phyloP scores from a whole-genome alignment of 2,329 filamentous ascomycete species.

The Alternaria novae-zelandiae region DNA sequence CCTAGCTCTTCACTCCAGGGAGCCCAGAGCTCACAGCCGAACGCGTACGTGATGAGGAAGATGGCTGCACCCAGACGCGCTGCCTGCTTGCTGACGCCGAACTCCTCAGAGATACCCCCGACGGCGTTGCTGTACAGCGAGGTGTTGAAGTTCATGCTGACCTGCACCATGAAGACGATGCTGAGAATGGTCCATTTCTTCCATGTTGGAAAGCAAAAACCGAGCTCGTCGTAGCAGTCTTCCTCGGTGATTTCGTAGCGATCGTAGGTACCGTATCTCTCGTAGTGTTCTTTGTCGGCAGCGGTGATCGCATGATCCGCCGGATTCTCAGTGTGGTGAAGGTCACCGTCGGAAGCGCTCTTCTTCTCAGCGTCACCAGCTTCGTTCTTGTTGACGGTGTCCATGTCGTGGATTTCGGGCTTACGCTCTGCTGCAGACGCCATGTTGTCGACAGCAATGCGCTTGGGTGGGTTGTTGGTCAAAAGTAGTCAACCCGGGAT shows the following conservation, averaged over 20 bases:
- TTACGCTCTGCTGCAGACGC: slow-evolving; percentile 21
- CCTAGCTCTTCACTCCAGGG: slow-evolving; percentile 87
- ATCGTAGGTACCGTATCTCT: slow-evolving; percentile 49
- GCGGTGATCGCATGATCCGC: slow-evolving; percentile 17
- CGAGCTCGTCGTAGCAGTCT: slow-evolving; percentile 58
- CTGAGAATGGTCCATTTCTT: slow-evolving; percentile 63
- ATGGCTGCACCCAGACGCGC: slow-evolving; percentile 77
- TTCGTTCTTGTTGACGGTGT: slow-evolving; percentile 20
- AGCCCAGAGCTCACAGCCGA: slow-evolving; percentile 87
- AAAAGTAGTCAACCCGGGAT: not conserved
- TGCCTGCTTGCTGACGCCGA: slow-evolving; percentile 69
- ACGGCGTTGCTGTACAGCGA: slow-evolving; percentile 63
- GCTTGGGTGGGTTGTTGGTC: not conserved
- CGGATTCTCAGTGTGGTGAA: slow-evolving; percentile 26
- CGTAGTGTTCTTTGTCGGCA: slow-evolving; percentile 37
- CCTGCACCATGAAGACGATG: slow-evolving; percentile 61
- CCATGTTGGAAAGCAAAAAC: slow-evolving; percentile 56
- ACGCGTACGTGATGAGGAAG: slow-evolving; percentile 80
- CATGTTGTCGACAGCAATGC: slow-evolving; percentile 14
- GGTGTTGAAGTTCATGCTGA: slow-evolving; percentile 66
- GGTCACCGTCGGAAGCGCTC: slow-evolving; percentile 25
- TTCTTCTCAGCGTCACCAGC: slow-evolving; percentile 32
- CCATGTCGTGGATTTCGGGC: slow-evolving; percentile 25
- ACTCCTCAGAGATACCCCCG: slow-evolving; percentile 64
- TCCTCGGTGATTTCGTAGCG: slow-evolving; percentile 58